A percentile compares a stretch with the other conserved stretches of the same genome.
phyloP scores from a whole-genome alignment of 192 early-diverging fungal species.

The Coemansia sp. region DNA sequence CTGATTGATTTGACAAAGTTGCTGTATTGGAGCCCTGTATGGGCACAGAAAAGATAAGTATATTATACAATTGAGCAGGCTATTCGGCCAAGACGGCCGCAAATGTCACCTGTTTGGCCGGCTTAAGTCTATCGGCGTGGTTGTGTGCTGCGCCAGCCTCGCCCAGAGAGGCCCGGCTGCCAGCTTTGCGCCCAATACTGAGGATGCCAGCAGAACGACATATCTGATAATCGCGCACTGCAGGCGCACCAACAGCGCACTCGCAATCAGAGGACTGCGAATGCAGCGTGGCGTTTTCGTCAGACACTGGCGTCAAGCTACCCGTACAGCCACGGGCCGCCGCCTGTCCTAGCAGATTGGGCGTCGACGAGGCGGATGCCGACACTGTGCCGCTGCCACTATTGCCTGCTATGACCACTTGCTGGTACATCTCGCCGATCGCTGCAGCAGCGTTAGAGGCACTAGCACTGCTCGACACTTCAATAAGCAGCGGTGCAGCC shows the following conservation, averaged over 20 bases:
- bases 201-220: conserved; percentile 13
- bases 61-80: background rate
- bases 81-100: conserved; percentile 15
- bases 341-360: conserved; percentile 6
- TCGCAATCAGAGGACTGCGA: conserved; percentile 38
- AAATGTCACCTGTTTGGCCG: conserved; percentile 51
- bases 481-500: conserved; percentile 30
- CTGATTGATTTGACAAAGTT: background rate
- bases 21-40: background rate
- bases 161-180: conserved; percentile 4
- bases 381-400: conserved; percentile 12
- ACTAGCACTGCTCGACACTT: conserved; percentile 18
- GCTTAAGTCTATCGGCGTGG: conserved; percentile 7
- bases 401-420: conserved; percentile 21
- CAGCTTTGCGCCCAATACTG: conserved; percentile 11
- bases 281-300: conserved; percentile 29
- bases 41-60: background rate
- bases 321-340: conserved; percentile 22
- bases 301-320: conserved; percentile 40
- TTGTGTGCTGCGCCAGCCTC: background rate
- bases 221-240: background rate
- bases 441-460: background rate
- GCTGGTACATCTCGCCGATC: conserved; percentile 34
- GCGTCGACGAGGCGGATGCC: conserved; percentile 23
- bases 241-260: conserved; percentile 8